Conservation (phyloP, 75 land plant genomes). For the Selaginella moellendorffii region DNA sequence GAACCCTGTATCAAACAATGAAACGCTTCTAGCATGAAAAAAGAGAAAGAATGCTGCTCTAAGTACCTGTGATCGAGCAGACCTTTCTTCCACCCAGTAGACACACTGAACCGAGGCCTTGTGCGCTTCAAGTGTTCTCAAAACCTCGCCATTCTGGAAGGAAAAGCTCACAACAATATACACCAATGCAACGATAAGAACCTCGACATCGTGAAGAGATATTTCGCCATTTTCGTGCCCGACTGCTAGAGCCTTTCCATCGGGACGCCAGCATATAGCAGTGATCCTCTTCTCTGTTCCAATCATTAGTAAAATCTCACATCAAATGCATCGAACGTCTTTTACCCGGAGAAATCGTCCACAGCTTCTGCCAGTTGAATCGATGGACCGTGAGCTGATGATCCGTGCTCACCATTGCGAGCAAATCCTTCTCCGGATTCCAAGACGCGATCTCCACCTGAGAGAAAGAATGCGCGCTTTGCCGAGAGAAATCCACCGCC, state of each 20-base stretch:
- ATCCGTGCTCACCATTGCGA: slow-evolving; percentile 90
- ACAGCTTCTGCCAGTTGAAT: slow-evolving; percentile 93
- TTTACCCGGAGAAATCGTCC: slow-evolving; percentile 79
- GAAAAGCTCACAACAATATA: slow-evolving; percentile 1
- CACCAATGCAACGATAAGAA: slow-evolving; percentile 17
- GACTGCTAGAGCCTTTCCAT: slow-evolving; percentile 95
- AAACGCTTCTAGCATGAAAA: neutral
- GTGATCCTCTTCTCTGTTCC: slow-evolving; percentile 57
- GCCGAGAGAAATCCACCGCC: too few species aligned
- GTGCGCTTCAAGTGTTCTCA: slow-evolving; percentile 23
- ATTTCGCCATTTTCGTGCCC: slow-evolving; percentile 86
- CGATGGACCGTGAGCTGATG: slow-evolving; percentile 81
- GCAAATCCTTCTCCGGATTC: slow-evolving; percentile 96
- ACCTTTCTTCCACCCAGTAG: slow-evolving; percentile 27
- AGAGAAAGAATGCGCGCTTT: neutral
- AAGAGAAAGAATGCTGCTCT: neutral
- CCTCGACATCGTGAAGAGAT: slow-evolving; percentile 93
- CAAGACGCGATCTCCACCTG: slow-evolving; percentile 85
- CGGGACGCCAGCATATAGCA: slow-evolving; percentile 95
- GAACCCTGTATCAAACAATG: too few species aligned
- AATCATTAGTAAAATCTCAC: too few species aligned
- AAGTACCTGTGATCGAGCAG: neutral
- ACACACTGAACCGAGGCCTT: slow-evolving; percentile 23
- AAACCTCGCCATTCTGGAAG: slow-evolving; percentile 30
- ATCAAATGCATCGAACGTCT: too few species aligned